Base-by-base conservation (phyloP, 1,284 basidiomycete species). In the Lignosus rhinocerotis region DNA sequence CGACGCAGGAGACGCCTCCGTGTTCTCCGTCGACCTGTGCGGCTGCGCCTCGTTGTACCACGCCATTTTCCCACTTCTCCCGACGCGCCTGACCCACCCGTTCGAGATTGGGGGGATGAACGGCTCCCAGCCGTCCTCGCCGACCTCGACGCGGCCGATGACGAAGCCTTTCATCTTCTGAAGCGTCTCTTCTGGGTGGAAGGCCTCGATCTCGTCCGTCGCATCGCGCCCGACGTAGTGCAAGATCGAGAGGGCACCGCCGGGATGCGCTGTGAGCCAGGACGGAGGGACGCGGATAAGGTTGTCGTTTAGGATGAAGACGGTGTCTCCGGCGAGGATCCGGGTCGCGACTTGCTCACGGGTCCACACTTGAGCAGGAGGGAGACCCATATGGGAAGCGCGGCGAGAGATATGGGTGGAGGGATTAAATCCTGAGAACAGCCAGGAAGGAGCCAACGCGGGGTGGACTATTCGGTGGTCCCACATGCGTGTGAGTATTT, bases 211-310 rank as follows among this genome's bases (percentile, higher is more conserved):
- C 74, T 99, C 96, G 77, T 97, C 93, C 3, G 90, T 86, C 0
- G 95, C 96, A 72, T 99, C 96, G 51, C 96, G 85, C 2, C 97
- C 97, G 33, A 98, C 88, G 70, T 96, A 98, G 76, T 99, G 97
- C 31, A 97, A 86, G 61, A 99, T 87, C 17, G 95, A 85, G 49
- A 98, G 87, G 12, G 86, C 76, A 54, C 96, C 96, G 44, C 96
- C 97, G 0, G 96, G 96, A 72, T 99, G 97, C 3, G 81, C 78
- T 3, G 82, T 73, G 19, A 96, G 86, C 97, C 96, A 98, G 16
- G 81, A 77, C 12, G 82, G 80, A 21, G 93, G 86, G n/a, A 97
- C 86, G 62, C 88, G 86, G 65, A 98, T 87, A 62, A 98, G 86
- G 60, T 83, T 79, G 64, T 82, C 80, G 67, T 84, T 78, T 76